Evolutionary conservation across 495 filamentous ascomycete genomes (phyloP).

Genomic region (Aspergillus steynii): DNA sequence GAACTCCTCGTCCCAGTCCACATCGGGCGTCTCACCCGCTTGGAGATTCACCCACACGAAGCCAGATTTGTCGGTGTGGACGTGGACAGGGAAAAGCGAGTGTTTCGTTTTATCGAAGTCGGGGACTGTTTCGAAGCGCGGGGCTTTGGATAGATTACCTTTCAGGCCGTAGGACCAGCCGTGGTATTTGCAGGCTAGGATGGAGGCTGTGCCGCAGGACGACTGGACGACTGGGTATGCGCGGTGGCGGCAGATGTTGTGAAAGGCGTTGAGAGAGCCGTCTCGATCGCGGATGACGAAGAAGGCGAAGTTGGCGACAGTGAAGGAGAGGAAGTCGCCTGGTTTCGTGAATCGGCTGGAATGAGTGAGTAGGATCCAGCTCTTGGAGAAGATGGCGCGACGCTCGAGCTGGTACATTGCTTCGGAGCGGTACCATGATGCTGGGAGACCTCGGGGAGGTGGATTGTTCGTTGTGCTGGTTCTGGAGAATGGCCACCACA

Average conservation of each 20-base stretch:
- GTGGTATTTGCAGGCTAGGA: constrained; percentile 57
- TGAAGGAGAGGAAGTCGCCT: constrained; percentile 34
- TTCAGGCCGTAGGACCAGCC: constrained; percentile 58
- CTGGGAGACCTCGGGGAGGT: constrained; percentile 33
- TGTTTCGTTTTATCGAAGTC: constrained; percentile 53
- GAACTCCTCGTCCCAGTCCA: constrained; percentile 44
- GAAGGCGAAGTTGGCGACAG: constrained; percentile 39
- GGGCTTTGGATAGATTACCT: constrained; percentile 57
- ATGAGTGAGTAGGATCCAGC: constrained; percentile 30
- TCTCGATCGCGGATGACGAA: constrained; percentile 46
- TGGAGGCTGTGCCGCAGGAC: constrained; percentile 40
- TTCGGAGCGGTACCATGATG: constrained; percentile 48
- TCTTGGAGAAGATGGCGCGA: constrained; percentile 49
- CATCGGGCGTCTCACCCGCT: constrained; percentile 32
- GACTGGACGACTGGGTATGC: constrained; percentile 51
- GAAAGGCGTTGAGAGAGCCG: constrained; percentile 50
- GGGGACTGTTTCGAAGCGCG: constrained; percentile 49
- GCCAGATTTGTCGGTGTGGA: constrained; percentile 49
- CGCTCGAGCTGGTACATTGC: constrained; percentile 52
- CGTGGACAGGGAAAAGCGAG: constrained; percentile 38
- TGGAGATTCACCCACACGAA: constrained; percentile 54
- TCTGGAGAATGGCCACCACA: constrained; percentile 60
- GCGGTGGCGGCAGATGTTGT: constrained; percentile 56
- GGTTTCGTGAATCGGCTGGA: constrained; percentile 31
- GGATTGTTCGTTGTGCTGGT: constrained; percentile 48